These are phyloP conservation scores for Chaetomiaceae sp. DNA, from an alignment of 2,329 filamentous ascomycete genomes.

Conservation along the genomic window DNA sequence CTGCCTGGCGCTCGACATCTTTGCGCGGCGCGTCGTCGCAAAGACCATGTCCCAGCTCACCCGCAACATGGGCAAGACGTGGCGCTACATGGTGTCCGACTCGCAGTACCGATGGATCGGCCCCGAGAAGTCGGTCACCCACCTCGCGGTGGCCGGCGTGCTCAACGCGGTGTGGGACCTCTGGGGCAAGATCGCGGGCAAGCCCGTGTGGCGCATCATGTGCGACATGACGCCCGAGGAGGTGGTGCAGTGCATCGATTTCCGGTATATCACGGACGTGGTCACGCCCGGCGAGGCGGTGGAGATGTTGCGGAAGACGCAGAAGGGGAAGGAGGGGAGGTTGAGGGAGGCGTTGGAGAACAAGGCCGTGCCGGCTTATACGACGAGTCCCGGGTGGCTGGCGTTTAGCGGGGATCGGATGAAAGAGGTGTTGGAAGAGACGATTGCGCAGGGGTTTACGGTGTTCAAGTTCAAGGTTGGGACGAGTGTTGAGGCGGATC, in stretches of 20 bases:
- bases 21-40: slow-evolving; percentile 1
- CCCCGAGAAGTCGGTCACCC: slow-evolving; percentile 5
- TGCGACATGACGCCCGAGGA: slow-evolving; percentile 5
- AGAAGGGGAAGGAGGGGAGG: not conserved
- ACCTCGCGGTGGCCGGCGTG: slow-evolving; percentile 6
- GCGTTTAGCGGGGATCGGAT: slow-evolving; percentile 5
- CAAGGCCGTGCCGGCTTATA: slow-evolving; percentile 3
- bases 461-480: slow-evolving; percentile 11
- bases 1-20: not conserved
- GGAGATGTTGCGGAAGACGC: not conserved
- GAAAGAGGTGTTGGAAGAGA: slow-evolving; percentile 4
- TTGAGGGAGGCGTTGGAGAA: not conserved
- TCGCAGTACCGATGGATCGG: slow-evolving; percentile 10
- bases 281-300: slow-evolving; percentile 5
- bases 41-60: slow-evolving; percentile 2
- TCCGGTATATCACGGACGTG: slow-evolving; percentile 6
- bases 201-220: slow-evolving; percentile 7
- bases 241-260: slow-evolving; percentile 5
- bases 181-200: slow-evolving; percentile 5
- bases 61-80: slow-evolving; percentile 15
- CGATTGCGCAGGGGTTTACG: slow-evolving; percentile 6
- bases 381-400: slow-evolving; percentile 8
- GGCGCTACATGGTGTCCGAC: slow-evolving; percentile 9
- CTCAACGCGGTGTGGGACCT: slow-evolving; percentile 9
- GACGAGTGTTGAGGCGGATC: slow-evolving; percentile 5